A percentile compares a stretch with the other conserved stretches of the same genome.
Conservation (phyloP, 306 rosid species). For the Gynostemma pentaphyllum region DNA sequence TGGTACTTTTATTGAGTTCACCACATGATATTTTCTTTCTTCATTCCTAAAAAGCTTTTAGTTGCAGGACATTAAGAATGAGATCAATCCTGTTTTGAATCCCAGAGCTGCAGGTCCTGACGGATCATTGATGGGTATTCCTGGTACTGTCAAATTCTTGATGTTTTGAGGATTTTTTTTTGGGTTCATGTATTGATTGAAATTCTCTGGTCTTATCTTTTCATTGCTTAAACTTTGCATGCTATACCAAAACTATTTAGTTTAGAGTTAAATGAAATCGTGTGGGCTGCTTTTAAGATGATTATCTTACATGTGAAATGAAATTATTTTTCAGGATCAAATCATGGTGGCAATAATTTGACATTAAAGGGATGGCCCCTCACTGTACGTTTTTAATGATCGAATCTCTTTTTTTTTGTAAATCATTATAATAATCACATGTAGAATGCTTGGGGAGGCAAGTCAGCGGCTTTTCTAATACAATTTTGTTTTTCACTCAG, state of each 20-base stretch:
- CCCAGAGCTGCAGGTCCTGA: conserved; percentile 89
- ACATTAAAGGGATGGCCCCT: conserved; percentile 99
- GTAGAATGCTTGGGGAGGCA: neutral
- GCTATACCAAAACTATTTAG: neutral
- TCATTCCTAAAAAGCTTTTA: conserved; percentile 14
- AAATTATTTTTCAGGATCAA: conserved; percentile 57
- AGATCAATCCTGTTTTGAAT: conserved; percentile 74
- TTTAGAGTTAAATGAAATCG: neutral
- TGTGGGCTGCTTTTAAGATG: neutral
- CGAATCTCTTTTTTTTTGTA: neutral
- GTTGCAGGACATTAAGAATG: conserved; percentile 84
- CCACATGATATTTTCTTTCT: conserved; percentile 8
- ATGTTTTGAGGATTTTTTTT: neutral
- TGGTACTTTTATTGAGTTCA: conserved; percentile 13
- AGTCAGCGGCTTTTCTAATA: neutral
- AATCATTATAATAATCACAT: neutral
- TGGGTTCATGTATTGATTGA: neutral
- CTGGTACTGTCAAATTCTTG: conserved; percentile 45
- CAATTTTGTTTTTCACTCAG: conserved; percentile 16
- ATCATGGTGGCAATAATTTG: conserved; percentile 90
- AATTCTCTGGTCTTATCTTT: neutral
- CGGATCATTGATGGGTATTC: conserved; percentile 76
- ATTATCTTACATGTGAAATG: neutral
- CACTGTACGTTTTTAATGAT: conserved; percentile 42
- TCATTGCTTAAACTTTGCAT: neutral